A percentile compares a stretch with the other conserved stretches of the same genome.
Conservation (phyloP, 2,329 filamentous ascomycete species). For the Colletotrichum trifolii region DNA sequence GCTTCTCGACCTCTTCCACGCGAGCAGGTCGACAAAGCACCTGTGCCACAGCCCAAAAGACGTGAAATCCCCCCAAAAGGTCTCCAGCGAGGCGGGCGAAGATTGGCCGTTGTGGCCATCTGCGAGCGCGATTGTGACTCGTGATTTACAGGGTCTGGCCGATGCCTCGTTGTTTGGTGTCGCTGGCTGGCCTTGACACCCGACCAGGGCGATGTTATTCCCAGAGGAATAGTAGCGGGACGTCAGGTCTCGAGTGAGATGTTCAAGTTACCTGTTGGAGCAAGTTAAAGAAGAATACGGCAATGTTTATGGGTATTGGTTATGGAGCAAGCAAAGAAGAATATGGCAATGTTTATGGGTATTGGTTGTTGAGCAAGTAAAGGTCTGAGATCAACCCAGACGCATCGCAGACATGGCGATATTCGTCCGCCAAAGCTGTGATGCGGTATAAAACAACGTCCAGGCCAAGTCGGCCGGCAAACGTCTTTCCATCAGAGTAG, state of each 20-base stretch:
- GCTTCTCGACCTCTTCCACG: conserved; percentile 16
- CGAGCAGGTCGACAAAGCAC: conserved; percentile 28
- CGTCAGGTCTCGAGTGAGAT: too few relatives aligned
- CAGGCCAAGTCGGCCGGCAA: neutral
- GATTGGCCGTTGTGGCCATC: neutral
- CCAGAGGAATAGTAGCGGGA: too few relatives aligned
- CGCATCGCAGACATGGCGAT: neutral
- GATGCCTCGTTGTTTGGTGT: too few relatives aligned
- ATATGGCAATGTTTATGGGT: conserved; percentile 11
- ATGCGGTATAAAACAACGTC: too few relatives aligned
- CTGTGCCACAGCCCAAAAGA: conserved; percentile 20
- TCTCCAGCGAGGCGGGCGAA: neutral
- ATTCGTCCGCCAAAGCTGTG: too few relatives aligned
- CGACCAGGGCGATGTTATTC: too few relatives aligned
- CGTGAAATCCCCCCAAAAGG: conserved; percentile 9
- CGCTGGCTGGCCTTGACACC: too few relatives aligned
- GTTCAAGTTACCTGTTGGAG: neutral
- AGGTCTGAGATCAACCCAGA: conserved; percentile 9
- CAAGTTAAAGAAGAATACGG: neutral
- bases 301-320: conserved; percentile 13
- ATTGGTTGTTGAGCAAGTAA: neutral
- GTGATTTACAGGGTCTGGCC: too few relatives aligned
- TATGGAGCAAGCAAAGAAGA: neutral
- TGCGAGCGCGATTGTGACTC: too few relatives aligned
- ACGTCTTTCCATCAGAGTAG: neutral